phyloP scores from a whole-genome alignment of 2,329 filamentous ascomycete genomes.

The Aureobasidium vineae region DNA sequence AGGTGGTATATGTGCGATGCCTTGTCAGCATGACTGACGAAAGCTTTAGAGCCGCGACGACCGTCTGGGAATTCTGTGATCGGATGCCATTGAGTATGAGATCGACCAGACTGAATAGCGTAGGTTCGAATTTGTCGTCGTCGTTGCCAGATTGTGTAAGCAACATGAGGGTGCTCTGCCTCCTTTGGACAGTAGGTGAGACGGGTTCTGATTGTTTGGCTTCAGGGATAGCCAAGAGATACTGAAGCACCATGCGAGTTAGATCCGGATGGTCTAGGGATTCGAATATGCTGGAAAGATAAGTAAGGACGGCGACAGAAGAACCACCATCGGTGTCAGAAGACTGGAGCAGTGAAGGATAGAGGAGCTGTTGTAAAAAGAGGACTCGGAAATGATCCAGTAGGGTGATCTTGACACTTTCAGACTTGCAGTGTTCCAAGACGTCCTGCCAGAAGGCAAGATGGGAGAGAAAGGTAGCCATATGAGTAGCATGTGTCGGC shows the following conservation, averaged over 20 bases:
- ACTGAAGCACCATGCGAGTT: slow-evolving; percentile 89
- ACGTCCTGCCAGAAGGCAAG: slow-evolving; percentile 98
- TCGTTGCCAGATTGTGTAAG: slow-evolving; percentile 75
- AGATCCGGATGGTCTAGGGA: slow-evolving; percentile 90
- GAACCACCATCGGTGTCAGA: slow-evolving; percentile 97
- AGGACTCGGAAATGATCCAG: slow-evolving; percentile 97
- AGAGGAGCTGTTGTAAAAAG: slow-evolving; percentile 92
- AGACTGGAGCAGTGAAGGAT: slow-evolving; percentile 92
- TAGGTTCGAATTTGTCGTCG: slow-evolving; percentile 73
- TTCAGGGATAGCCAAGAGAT: slow-evolving; percentile 79
- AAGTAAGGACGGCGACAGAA: slow-evolving; percentile 91
- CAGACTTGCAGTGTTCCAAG: slow-evolving; percentile 87
- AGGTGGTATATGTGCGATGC: slow-evolving; percentile 82
- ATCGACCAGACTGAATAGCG: slow-evolving; percentile 91
- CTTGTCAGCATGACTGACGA: slow-evolving; percentile 81
- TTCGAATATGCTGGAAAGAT: slow-evolving; percentile 85
- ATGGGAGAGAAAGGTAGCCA: slow-evolving; percentile 92
- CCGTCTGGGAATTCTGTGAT: slow-evolving; percentile 83
- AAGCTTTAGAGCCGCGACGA: slow-evolving; percentile 83
- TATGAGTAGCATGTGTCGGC: slow-evolving; percentile 74
- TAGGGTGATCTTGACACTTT: slow-evolving; percentile 87
- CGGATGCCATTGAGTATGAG: slow-evolving; percentile 80
- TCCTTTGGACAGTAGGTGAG: slow-evolving; percentile 67
- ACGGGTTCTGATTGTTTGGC: slow-evolving; percentile 40
- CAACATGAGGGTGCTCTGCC: slow-evolving; percentile 85